phyloP scores from a whole-genome alignment of 495 filamentous ascomycete species.

The Neurospora terricola region DNA sequence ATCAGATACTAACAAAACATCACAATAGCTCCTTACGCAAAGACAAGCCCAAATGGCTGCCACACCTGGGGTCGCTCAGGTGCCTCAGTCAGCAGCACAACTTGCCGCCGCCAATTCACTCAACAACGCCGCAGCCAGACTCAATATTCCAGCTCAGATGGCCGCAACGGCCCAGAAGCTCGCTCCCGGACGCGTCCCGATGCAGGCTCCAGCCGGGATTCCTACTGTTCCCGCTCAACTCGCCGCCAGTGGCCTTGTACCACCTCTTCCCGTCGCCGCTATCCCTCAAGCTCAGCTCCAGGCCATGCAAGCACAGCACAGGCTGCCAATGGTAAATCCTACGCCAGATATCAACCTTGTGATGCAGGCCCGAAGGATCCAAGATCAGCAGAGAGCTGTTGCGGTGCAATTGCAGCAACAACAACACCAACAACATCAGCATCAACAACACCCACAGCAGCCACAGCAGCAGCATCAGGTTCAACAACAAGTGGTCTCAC shows the following conservation, averaged over 20 bases:
- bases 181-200: slow-evolving; percentile 28
- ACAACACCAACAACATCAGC: slow-evolving; percentile 30
- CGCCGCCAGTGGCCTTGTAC: slow-evolving; percentile 37
- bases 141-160: slow-evolving; percentile 27
- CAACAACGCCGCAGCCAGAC: slow-evolving; percentile 22
- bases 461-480: slow-evolving; percentile 24
- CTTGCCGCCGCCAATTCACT: slow-evolving; percentile 30
- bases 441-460: slow-evolving; percentile 24
- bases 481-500: not conserved
- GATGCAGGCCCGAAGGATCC: slow-evolving; percentile 48
- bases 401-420: slow-evolving; percentile 33
- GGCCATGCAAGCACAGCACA: slow-evolving; percentile 46
- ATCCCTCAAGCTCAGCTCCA: slow-evolving; percentile 65
- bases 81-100: slow-evolving; percentile 25
- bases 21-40: slow-evolving; percentile 14
- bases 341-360: slow-evolving; percentile 48
- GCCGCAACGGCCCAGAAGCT: slow-evolving; percentile 24
- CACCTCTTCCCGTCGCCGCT: slow-evolving; percentile 53
- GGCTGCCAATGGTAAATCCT: slow-evolving; percentile 55
- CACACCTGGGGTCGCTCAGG: slow-evolving; percentile 26
- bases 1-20: slow-evolving; percentile 14
- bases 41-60: slow-evolving; percentile 29
- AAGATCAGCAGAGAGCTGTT: slow-evolving; percentile 51
- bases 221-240: slow-evolving; percentile 31
- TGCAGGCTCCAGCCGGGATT: slow-evolving; percentile 32